Conservation (phyloP, 2,329 filamentous ascomycete species). For the Aspergillus amoenus region DNA sequence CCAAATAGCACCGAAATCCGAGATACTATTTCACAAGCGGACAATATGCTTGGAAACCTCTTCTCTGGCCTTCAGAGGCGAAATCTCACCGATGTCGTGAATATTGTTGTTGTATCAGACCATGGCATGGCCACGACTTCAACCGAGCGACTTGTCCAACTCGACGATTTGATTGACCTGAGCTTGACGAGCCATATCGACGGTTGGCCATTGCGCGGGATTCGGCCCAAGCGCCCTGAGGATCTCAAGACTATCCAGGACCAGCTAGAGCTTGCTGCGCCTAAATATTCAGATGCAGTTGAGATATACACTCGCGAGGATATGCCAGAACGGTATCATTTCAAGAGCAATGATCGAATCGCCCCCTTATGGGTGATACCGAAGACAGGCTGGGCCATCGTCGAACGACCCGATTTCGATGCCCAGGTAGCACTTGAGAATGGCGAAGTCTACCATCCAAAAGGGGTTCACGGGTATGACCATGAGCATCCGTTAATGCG, state of each 20-base stretch:
- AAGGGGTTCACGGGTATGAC: conserved; percentile 91
- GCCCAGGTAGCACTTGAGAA: conserved; percentile 65
- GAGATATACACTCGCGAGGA: conserved; percentile 83
- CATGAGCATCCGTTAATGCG: conserved; percentile 93
- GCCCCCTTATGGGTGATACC: conserved; percentile 94
- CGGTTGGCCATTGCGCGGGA: conserved; percentile 89
- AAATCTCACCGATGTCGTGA: conserved; percentile 86
- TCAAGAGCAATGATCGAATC: conserved; percentile 82
- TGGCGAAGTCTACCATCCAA: conserved; percentile 70
- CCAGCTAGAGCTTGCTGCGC: conserved; percentile 54
- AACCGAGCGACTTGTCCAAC: conserved; percentile 73
- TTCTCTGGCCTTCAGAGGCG: conserved; percentile 74
- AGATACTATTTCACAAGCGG: conserved; percentile 73
- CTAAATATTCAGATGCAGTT: conserved; percentile 61
- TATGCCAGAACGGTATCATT: conserved; percentile 94
- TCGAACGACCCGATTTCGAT: conserved; percentile 75
- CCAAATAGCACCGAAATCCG: conserved; percentile 93
- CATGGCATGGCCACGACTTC: conserved; percentile 98
- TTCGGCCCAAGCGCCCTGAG: conserved; percentile 71
- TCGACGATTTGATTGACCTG: conserved; percentile 84
- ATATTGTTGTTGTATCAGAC: conserved; percentile 93
- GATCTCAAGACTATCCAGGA: conserved; percentile 70
- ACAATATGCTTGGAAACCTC: conserved; percentile 75
- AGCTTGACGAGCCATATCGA: conserved; percentile 78
- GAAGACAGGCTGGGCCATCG: conserved; percentile 88